Evolutionary conservation across 2,329 filamentous ascomycete species (phyloP).

Genomic region (Penicillium crustosum): DNA sequence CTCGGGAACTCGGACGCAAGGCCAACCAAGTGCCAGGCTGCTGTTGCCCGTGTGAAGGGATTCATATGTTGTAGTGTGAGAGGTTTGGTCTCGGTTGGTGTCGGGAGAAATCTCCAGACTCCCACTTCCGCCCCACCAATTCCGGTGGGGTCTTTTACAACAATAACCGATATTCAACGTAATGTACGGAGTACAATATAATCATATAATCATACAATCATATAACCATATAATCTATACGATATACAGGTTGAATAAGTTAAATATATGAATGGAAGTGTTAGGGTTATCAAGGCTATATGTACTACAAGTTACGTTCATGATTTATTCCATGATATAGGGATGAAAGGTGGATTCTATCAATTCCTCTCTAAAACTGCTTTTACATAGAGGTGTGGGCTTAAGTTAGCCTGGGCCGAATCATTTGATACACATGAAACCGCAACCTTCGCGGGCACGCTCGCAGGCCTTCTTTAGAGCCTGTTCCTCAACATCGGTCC

Average conservation of each 20-base stretch:
- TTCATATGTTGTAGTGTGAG: constrained; percentile 15
- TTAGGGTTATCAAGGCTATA: neutral
- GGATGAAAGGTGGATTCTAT: neutral
- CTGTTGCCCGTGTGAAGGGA: constrained; percentile 21
- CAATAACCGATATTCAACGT: neutral
- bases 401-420: neutral
- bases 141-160: neutral
- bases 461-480: constrained; percentile 57
- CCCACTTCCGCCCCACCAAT: constrained; percentile 1
- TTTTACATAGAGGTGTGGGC: neutral
- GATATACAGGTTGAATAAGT: neutral
- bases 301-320: neutral
- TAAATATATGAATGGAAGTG: neutral
- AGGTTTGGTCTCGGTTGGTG: neutral
- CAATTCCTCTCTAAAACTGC: neutral
- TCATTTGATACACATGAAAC: constrained; percentile 60
- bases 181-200: too few species aligned
- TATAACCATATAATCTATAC: too few species aligned
- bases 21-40: constrained; percentile 55
- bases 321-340: neutral
- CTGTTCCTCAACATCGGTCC: constrained; percentile 65
- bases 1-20: constrained; percentile 57
- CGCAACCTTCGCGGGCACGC: constrained; percentile 58
- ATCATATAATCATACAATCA: too few species aligned
- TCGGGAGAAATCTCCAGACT: neutral